A percentile compares a stretch with the other conserved stretches of the same genome.
Evolutionary conservation across 208 protist genomes (phyloP).

Genomic region (Acanthamoeba triangularis): DNA sequence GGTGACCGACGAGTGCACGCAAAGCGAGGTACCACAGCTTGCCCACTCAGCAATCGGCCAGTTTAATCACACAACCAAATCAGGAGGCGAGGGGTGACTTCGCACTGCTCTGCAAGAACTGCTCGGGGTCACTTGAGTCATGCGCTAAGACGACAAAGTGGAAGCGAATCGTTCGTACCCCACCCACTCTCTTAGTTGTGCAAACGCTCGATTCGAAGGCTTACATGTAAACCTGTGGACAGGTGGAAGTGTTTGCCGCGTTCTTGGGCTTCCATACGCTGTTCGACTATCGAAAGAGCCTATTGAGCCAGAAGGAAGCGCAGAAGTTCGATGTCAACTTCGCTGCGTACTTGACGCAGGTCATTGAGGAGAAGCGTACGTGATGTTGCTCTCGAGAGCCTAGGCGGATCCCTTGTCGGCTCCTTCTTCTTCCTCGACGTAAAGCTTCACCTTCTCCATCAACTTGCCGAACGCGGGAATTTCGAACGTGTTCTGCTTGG

Average conservation of each 20-base stretch:
- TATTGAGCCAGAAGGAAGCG: slow-evolving; percentile 48
- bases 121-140: neutral
- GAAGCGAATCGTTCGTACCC: slow-evolving; percentile 28
- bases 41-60: neutral
- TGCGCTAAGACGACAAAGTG: slow-evolving; percentile 51
- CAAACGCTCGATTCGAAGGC: no score
- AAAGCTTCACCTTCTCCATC: slow-evolving; percentile 4
- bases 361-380: neutral
- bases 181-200: no score
- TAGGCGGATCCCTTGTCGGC: neutral
- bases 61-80: neutral
- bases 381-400: neutral
- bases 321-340: slow-evolving; percentile 32
- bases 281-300: slow-evolving; percentile 43
- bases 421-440: neutral
- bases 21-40: slow-evolving; percentile 20
- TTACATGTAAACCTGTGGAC: no score
- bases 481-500: slow-evolving; percentile 42
- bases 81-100: neutral
- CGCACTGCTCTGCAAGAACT: slow-evolving; percentile 58
- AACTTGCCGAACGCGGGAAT: slow-evolving; percentile 9
- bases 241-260: slow-evolving; percentile 22
- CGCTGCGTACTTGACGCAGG: neutral
- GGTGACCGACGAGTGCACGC: slow-evolving; percentile 11
- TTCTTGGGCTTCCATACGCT: slow-evolving; percentile 24